Percentiles rank a stretch among this genome's conserved stretches.
Conservation (phyloP, 331 rosid genomes). For the Quercus lobata region DNA sequence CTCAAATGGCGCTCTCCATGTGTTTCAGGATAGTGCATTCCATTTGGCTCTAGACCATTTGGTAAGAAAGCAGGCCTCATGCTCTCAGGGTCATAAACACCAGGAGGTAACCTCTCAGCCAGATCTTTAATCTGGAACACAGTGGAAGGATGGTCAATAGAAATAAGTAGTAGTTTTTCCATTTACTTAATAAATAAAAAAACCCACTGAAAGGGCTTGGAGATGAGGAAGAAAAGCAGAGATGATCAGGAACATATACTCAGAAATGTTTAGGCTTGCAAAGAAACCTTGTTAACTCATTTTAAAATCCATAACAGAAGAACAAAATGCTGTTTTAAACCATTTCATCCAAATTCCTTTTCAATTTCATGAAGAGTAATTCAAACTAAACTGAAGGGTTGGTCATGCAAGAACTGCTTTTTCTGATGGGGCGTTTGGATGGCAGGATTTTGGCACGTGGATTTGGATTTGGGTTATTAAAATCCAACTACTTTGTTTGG, state of each 20-base stretch:
- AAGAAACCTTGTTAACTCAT: not conserved
- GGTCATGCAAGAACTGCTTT: not conserved
- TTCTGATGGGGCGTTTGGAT: not conserved
- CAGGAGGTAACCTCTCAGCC: constrained; percentile 91
- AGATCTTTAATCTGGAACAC: constrained; percentile 82
- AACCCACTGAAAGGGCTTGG: not conserved
- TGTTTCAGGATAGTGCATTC: constrained; percentile 44
- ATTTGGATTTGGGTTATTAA: too few relatives aligned
- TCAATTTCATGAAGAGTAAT: not conserved
- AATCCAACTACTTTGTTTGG: too few relatives aligned
- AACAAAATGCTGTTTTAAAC: not conserved
- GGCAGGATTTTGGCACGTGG: too few relatives aligned
- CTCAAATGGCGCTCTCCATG: constrained; percentile 51
- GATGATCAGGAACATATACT: not conserved
- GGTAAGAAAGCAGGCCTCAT: constrained; percentile 52
- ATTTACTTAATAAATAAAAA: not conserved
- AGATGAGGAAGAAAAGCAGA: not conserved
- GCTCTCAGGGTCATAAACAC: constrained; percentile 62
- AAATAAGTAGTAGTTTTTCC: not conserved
- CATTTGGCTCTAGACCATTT: constrained; percentile 68
- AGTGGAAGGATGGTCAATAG: constrained; percentile 11
- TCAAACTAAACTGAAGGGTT: not conserved
- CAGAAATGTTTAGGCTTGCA: not conserved
- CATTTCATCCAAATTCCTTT: not conserved
- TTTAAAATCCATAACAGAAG: not conserved